These are phyloP conservation scores for Verticillium isaacii DNA, from an alignment of 2,329 filamentous ascomycete species.

Conservation along the genomic window DNA sequence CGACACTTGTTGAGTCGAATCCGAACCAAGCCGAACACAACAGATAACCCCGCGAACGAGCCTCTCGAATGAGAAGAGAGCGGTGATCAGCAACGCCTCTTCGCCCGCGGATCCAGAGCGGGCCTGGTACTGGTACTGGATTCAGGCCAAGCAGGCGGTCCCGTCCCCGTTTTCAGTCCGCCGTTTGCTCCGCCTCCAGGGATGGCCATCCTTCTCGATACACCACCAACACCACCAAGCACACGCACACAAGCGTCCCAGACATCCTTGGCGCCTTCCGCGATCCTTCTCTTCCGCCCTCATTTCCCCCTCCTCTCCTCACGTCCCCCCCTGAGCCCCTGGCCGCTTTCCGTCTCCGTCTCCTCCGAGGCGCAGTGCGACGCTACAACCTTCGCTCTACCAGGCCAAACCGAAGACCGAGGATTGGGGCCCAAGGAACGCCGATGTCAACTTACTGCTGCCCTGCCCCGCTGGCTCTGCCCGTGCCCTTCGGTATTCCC, in stretches of 20 bases:
- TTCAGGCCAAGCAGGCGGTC: not conserved
- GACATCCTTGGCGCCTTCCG: conserved; percentile 1
- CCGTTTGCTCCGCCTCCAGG: conserved; percentile 10
- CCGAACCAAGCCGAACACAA: too few species aligned
- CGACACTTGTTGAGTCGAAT: too few species aligned
- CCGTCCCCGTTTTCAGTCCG: not conserved
- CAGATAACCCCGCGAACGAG: too few species aligned
- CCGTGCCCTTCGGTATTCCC: not conserved
- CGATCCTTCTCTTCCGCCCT: conserved; percentile 6
- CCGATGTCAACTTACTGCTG: not conserved
- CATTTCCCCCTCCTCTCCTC: conserved; percentile 10
- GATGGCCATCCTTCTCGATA: conserved; percentile 10
- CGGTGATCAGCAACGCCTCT: not conserved
- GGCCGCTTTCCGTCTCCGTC: not conserved
- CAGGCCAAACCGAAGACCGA: not conserved
- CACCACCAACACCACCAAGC: not conserved
- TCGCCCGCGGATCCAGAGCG: not conserved
- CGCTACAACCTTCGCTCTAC: not conserved
- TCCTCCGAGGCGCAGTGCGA: not conserved
- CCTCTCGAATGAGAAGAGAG: too few species aligned
- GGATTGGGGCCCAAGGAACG: not conserved
- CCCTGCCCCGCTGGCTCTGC: not conserved
- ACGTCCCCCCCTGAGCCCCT: conserved; percentile 1
- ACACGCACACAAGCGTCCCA: not conserved
- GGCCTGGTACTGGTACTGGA: not conserved